Conservation (phyloP, 2,329 filamentous ascomycete species). For the Fusarium subglutinans region DNA sequence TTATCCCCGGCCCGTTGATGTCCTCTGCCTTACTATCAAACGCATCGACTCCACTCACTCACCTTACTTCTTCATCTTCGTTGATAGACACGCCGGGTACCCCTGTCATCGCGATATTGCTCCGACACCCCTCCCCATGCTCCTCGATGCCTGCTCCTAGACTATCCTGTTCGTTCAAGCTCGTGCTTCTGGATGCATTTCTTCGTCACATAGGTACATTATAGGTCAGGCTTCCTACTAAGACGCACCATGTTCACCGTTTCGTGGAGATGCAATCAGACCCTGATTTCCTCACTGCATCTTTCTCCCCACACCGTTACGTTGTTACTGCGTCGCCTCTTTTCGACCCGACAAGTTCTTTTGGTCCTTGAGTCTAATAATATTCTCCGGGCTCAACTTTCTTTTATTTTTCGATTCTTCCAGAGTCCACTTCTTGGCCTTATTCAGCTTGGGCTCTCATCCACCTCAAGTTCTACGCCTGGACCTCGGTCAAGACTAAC, state of each 20-base stretch:
- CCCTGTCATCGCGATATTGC: conserved; percentile 4
- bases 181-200: conserved; percentile 30
- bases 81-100: conserved; percentile 11
- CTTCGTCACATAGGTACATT: conserved; percentile 33
- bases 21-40: conserved; percentile 43
- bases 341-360: conserved; percentile 30
- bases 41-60: conserved; percentile 38
- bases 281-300: conserved; percentile 39
- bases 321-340: conserved; percentile 34
- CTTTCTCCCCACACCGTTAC: conserved; percentile 37
- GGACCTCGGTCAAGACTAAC: conserved; percentile 26
- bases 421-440: conserved; percentile 29
- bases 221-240: conserved; percentile 39
- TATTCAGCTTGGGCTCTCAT: conserved; percentile 17
- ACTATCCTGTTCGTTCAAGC: conserved; percentile 31
- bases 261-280: conserved; percentile 39
- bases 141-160: conserved; percentile 5
- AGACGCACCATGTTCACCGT: conserved; percentile 31
- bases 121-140: conserved; percentile 25
- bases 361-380: conserved; percentile 22
- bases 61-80: conserved; percentile 30
- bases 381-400: conserved; percentile 36
- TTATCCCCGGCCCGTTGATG: conserved; percentile 38
- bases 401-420: conserved; percentile 42
- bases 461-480: conserved; percentile 34